Evolutionary conservation across 73 alveolate species (phyloP), one percentile per base, ranked within the genome.

Genomic region (Diophrys appendiculata): DNA sequence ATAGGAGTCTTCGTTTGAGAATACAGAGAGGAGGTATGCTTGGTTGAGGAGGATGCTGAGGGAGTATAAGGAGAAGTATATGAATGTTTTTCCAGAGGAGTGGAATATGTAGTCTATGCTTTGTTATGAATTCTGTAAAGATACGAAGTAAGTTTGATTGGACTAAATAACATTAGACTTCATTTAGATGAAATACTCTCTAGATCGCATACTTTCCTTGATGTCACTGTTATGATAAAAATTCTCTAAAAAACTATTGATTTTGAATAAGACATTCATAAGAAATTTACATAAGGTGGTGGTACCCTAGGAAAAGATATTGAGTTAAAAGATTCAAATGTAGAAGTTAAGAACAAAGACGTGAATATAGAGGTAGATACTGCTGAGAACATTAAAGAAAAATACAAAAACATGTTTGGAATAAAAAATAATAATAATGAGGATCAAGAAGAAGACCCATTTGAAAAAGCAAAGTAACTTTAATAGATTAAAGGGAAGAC

Each of bases 101-200:
- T 95, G 99, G 99, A 94, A 92, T 25, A 83, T 97, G 32, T 84
- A 89, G 78, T 85, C 96, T 30, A 91, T 92, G 91, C 93, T 97
- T 33, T 92, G 96, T 68, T 93, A 94, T 86, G 99, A 95, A 82
- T 97, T 97, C 80, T 97, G 99, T 78, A 91, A 96, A 77, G 84
- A 83, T 34, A 96, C 99, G 14, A 87, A 92, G 84, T 29, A n/a
- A n/a, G n/a, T n/a, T n/a, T n/a, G n/a, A n/a, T n/a, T n/a, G n/a
- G n/a, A 60, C 18, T 11, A 23, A 23, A 52, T 79, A 22, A 83
- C 71, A 68, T 73, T 72, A 87, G 92, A 74, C 91, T 94, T 87
- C 96, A 96, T 74, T 30, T 93, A 29, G 96, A 91, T 69, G 92
- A 93, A 71, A 90, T 93, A 52, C 84, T 93, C 53, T 77, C 96